Evolutionary conservation across 2,329 filamentous ascomycete genomes (phyloP), one percentile per base, ranked within the genome.

Genomic region (Grosmannia penicillata): DNA sequence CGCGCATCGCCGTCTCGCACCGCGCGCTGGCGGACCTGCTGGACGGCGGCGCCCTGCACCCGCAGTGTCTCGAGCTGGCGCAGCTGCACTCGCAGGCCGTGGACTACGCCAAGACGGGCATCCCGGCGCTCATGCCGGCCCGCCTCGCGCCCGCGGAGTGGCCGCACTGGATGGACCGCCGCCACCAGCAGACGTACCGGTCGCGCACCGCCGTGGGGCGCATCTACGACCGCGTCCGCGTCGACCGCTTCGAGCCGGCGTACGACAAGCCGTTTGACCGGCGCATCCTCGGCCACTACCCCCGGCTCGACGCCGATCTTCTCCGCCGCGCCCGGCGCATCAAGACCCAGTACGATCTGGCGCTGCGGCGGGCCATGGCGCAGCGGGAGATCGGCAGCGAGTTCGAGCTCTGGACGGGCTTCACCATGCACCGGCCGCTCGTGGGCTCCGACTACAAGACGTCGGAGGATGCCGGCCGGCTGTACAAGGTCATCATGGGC

Each of bases 81-180:
- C 62, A 70, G 8, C 61, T 96, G 3, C 91, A 98, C 54, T 96
- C 91, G 0, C 75, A 78, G 48, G 89, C 91, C 0, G 91, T 98
- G 1, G 91, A 98, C 55, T 98, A 91, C 53, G 78, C 83, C 32
- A 98, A 98, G 60, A 89, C 84, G 1, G 91, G 91, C 0, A 68
- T 79, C 9, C 72, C 82, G 0, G 89, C 87, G 0, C 59, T 68
- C 17, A 80, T 93, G 63, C 62, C 65, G 7, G 58, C 61, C 28
- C 60, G 66, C 0, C 61, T 91, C 4, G 62, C 65, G n/a, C 76
- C 82, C 0, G 62, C 49, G 6, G 60, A 49, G 38, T 93, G 75
- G 71, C 91, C 86, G 1, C 89, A 95, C 54, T 96, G 89, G 53
- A 89, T 93, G 78, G 80, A 86, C 53, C 85, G 78, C 52, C 66